Evolutionary conservation across 140 eudicot species (phyloP).

Genomic region (Stevia rebaudiana): DNA sequence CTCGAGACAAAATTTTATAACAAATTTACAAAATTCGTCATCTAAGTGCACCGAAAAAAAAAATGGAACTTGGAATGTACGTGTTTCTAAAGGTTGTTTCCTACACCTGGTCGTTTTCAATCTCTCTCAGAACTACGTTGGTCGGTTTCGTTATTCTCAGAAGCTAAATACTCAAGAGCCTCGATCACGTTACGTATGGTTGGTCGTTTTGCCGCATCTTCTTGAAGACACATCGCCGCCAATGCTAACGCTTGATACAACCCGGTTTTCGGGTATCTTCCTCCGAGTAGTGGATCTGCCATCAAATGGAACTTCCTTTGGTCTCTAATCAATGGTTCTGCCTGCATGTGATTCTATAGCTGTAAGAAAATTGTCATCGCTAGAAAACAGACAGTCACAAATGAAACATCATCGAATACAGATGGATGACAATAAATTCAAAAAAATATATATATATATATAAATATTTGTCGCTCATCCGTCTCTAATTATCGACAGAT

Average conservation of each 20-base stretch:
- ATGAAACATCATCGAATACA: no score
- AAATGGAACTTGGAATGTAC: conserved; percentile 25
- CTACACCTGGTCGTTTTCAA: conserved; percentile 27
- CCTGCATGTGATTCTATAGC: conserved; percentile 14
- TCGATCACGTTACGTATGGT: conserved; percentile 37
- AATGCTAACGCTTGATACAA: conserved; percentile 47
- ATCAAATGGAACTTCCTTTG: conserved; percentile 37
- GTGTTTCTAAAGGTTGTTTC: conserved; percentile 28
- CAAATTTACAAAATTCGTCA: conserved; percentile 25
- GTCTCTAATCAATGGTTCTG: conserved; percentile 42
- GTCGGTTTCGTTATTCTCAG: conserved; percentile 14
- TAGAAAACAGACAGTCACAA: no score
- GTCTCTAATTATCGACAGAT: no score
- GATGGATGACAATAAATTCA: no score
- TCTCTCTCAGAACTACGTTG: conserved; percentile 18
- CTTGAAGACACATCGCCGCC: conserved; percentile 51
- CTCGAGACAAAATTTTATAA: conserved; percentile 25
- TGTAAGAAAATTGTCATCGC: neutral
- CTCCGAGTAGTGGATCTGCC: conserved; percentile 47
- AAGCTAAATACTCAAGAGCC: conserved; percentile 34
- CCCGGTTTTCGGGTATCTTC: conserved; percentile 37
- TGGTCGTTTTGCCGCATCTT: conserved; percentile 49
- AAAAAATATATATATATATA: no score
- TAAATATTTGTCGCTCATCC: no score
- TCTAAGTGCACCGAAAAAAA: conserved; percentile 32